Evolutionary conservation across 1,284 basidiomycete genomes (phyloP), one percentile per base, ranked within the genome.

Genomic region (Vanrija sp.): DNA sequence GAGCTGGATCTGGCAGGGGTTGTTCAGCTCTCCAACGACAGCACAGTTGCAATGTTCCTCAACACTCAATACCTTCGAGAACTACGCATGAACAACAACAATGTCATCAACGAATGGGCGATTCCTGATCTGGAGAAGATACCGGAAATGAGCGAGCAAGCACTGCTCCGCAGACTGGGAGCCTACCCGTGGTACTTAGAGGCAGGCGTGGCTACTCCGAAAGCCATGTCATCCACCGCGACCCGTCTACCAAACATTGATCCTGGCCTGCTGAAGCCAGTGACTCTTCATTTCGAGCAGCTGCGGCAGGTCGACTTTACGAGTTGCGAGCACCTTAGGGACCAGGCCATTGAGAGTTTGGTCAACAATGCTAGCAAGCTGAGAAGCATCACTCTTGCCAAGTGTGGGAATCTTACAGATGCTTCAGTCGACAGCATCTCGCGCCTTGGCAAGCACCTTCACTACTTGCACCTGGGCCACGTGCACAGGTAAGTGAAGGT

Each of bases 401-500:
- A 98, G 76, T 99, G 96, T 72, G 77, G 80, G 3, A 78, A 84
- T 43, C 80, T 99, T 67, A 96, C 95, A 9, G 93, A 98, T 75
- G 83, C 82, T 51, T 83, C 88, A 3, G 83, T 98, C 26, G 87
- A 90, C 68, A 88, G 84, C 60, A 91, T 98, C 42, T 88, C 89
- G 69, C 82, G 82, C 67, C 81, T 99, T 16, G 95, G 95, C 25
- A 89, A 90, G 72, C 86, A 94, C 69, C 74, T 99, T 38, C 96
- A 98, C 76, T 93, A 96, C 72, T 82, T 99, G 40, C 96, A 99
- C 74, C 81, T 98, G 14, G 96, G 94, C 1, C 96, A 98, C 78
- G 88, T 91, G 47, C 77, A 81, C 29, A 82, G 69, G 80, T 82
- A 55, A 65, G 78, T 73, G 14, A 15, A 28, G 21, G 14, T 9